phyloP scores from a whole-genome alignment of 768 basidiomycete species.

The Rhodotorula kratochvilovae region DNA sequence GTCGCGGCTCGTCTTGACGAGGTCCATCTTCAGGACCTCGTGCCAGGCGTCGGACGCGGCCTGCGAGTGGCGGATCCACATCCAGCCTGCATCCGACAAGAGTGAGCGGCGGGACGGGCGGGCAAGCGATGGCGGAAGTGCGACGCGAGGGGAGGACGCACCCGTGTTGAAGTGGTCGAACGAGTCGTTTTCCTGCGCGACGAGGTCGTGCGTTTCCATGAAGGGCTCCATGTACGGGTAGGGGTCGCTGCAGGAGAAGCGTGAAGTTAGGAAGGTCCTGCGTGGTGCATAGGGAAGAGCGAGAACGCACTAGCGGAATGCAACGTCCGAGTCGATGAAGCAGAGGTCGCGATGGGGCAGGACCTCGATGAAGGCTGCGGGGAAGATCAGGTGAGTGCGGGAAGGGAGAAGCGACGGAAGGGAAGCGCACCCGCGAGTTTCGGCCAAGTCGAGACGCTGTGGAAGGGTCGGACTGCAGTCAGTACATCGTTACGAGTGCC shows the following conservation, averaged over 20 bases:
- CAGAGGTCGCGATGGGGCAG: conserved; percentile 32
- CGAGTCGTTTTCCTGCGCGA: conserved; percentile 24
- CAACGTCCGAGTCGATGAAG: conserved; percentile 37
- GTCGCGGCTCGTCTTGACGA: conserved; percentile 2
- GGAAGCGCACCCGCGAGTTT: conserved; percentile 23
- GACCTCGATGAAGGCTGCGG: conserved; percentile 28
- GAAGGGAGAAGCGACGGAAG: accelerated
- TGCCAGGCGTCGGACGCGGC: conserved; percentile 14
- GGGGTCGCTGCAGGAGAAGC: conserved; percentile 13
- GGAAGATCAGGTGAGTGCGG: neutral
- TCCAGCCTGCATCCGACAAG: conserved; percentile 12
- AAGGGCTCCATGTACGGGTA: conserved; percentile 24
- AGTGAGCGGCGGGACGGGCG: too few relatives aligned
- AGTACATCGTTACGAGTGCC: neutral
- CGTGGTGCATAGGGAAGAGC: too few relatives aligned
- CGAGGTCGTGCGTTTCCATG: conserved; percentile 22
- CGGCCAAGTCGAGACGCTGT: conserved; percentile 28
- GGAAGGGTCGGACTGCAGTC: neutral
- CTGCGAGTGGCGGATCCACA: conserved; percentile 20
- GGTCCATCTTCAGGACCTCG: conserved; percentile 21
- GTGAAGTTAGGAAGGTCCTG: neutral
- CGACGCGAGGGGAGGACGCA: neutral
- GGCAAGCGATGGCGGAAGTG: neutral
- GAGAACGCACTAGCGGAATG: conserved; percentile 20
- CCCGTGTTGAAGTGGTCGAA: conserved; percentile 30